Percentiles rank a stretch among this genome's conserved stretches.
phyloP scores from a whole-genome alignment of 352 stramenopile species.

The Peronospora destructor region DNA sequence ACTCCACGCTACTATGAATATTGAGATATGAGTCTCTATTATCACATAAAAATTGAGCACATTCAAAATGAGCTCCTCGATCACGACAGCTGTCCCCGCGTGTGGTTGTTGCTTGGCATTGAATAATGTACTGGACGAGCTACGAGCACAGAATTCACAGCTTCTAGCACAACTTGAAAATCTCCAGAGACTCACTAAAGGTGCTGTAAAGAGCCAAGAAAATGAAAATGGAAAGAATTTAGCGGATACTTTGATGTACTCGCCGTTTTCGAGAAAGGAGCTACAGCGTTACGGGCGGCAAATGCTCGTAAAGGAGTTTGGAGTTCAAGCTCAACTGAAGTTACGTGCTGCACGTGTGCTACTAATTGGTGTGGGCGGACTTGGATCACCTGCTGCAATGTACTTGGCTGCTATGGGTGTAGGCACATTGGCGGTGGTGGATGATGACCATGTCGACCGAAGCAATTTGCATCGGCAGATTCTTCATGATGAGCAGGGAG shows the following conservation, averaged over 20 bases:
- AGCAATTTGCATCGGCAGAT: conserved; percentile 97
- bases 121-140: conserved; percentile 16
- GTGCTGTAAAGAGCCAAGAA: conserved; percentile 1
- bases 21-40: conserved; percentile 7
- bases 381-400: conserved; percentile 92
- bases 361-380: conserved; percentile 91
- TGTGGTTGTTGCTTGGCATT: conserved; percentile 30
- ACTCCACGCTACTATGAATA: conserved; percentile 13
- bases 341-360: conserved; percentile 75
- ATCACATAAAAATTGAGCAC: conserved; percentile 2
- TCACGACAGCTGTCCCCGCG: not conserved
- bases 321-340: conserved; percentile 79
- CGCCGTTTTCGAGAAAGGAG: conserved; percentile 41
- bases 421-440: conserved; percentile 89
- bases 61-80: conserved; percentile 1
- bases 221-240: not conserved
- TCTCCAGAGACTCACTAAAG: not conserved
- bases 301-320: conserved; percentile 91
- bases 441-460: conserved; percentile 92
- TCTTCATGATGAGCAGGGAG: conserved; percentile 82
- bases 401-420: conserved; percentile 94
- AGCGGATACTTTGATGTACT: conserved; percentile 24
- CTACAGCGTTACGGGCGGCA: conserved; percentile 91
- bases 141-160: conserved; percentile 25
- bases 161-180: conserved; percentile 20